Evolutionary conservation across 352 stramenopile species (phyloP), one percentile per base, ranked within the genome.

Genomic region (Saprolegnia diclina): DNA sequence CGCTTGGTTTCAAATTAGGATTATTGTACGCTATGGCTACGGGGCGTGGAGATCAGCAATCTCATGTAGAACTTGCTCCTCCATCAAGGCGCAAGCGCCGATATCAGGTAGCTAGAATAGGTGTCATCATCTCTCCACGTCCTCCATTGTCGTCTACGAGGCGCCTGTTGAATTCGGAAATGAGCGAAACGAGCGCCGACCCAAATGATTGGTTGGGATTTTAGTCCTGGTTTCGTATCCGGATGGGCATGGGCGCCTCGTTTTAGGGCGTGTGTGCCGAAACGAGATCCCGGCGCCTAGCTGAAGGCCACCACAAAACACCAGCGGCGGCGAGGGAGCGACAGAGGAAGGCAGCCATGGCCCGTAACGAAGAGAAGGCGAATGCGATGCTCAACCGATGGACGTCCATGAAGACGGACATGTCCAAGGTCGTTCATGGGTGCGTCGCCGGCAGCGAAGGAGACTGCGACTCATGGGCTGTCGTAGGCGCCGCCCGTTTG

Each of bases 381-480:
- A 91, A 98, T 78, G 92, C 87, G 63, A 96, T 99, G 87, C 81
- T 99, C 67, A 99, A 99, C 79, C 97, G 98, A 89, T 99, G 96
- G 96, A 95, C 96, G 70, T 89, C 83, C 37, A 98, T 99, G 92
- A 98, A 98, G 52, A 85, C 98, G 73, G 83, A 98, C 71, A 90
- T 96, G 67, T 80, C 78, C 26, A 81, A 87, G 64, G 91, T 83
- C 37, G 90, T 93, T 70, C 89, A 90, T 65, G 89, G 88, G 85
- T 92, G 56, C 50, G 78, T 76, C 22, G 11, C 42, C 46, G 35
- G 24, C 45, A 16, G 24, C 44, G 46, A 29, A 4, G 21, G 24
- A 38, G 3, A 37, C 18, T 13, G n/a, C 19, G 19, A 29, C 32
- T 26, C 4, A 40, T 29, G 24, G 24, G 38, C 46, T 18, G 26